Evolutionary conservation across 306 rosid species (phyloP), one percentile per base, ranked within the genome.

Genomic region (Vigna angularis): DNA sequence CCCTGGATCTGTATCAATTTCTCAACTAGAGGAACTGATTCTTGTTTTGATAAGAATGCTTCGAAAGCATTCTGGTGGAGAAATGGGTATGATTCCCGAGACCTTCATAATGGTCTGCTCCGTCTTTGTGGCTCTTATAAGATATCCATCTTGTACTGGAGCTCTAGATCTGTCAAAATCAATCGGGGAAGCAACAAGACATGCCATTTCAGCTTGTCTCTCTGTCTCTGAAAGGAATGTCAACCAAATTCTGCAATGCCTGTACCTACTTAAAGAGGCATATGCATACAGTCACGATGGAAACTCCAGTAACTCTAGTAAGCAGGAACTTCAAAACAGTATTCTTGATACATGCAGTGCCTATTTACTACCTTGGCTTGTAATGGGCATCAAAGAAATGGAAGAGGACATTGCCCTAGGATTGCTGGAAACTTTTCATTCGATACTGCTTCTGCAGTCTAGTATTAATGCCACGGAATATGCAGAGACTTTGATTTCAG

Each of bases 211-310:
- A 79, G 78, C 90, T 86, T 91, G 98, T 85, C 87, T 95, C 34
- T 76, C 75, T 68, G 81, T 73, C 66, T 83, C 90, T 9, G 90
- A 89, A 74, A 83, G 79, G 80, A 78, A 87, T 82, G 66, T 77
- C 9, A 70, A 82, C 75, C 87, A 91, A 80, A 80, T 83, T 74
- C 78, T 92, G 87, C 93, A 92, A 81, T 87, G 92, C 38, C 72
- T 95, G 57, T 85, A 82, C 85, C 93, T 95, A 44, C 90, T 92
- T 73, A 88, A 89, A 86, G 98, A 95, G 90, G 92, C 90, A 69
- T 91, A 88, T 69, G 65, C 74, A 14, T 91, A 86, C 76, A 85
- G 88, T 82, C 82, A 81, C 38, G 93, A 83, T 73, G 95, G 64
- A 58, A 86, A 81, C 78, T 77, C 83, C 65, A 66, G 68, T 3